Conservation (phyloP, 2,329 filamentous ascomycete species). For the Paraconiothyrium brasiliense region DNA sequence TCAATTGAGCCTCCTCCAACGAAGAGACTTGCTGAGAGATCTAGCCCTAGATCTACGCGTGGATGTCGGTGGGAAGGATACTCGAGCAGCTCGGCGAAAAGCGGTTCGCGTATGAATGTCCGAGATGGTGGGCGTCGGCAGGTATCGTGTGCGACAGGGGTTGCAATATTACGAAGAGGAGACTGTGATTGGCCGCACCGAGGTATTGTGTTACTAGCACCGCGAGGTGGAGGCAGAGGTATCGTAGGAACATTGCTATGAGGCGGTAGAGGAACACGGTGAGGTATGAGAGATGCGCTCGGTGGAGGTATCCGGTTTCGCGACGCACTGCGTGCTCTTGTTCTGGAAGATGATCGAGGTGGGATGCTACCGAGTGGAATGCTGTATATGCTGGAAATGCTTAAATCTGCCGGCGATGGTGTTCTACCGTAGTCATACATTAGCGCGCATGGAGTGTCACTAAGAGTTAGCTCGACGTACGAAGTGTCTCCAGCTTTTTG, state of each 20-base stretch:
- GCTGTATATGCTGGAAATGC: constrained; percentile 56
- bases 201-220: constrained; percentile 51
- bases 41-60: constrained; percentile 59
- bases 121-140: constrained; percentile 56
- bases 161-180: constrained; percentile 57
- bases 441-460: not conserved
- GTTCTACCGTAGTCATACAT: constrained; percentile 26
- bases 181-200: constrained; percentile 58
- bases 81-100: constrained; percentile 60
- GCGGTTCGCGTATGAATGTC: constrained; percentile 59
- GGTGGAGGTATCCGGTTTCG: constrained; percentile 30
- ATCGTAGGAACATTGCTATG: constrained; percentile 28
- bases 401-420: constrained; percentile 48
- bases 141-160: constrained; percentile 54
- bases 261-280: constrained; percentile 26
- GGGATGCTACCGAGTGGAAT: constrained; percentile 57
- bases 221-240: constrained; percentile 37
- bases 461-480: not conserved
- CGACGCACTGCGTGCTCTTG: constrained; percentile 37
- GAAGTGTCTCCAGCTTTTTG: constrained; percentile 7
- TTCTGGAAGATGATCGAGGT: constrained; percentile 56
- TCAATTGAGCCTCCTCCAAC: constrained; percentile 66
- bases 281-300: constrained; percentile 27
- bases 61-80: constrained; percentile 60
- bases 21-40: constrained; percentile 61